phyloP scores from a whole-genome alignment of 345 rosid genomes.

The Microthlaspi erraticum region DNA sequence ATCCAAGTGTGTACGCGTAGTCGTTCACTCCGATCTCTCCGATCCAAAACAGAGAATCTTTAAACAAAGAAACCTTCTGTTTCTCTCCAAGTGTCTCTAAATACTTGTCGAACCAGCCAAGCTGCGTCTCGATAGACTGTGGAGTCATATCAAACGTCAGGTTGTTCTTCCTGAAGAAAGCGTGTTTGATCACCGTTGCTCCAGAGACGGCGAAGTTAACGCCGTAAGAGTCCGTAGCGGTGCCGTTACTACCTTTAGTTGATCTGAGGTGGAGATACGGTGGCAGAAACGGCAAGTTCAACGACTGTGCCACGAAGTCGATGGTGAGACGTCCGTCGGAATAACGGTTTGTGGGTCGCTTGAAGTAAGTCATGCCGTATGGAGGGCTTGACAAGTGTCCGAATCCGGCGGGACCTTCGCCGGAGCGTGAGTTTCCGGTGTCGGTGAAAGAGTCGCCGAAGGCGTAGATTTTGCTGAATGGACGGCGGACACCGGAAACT shows the following conservation, averaged over 20 bases:
- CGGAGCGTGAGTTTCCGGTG: slow-evolving; percentile 84
- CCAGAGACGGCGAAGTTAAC: slow-evolving; percentile 93
- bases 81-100: slow-evolving; percentile 55
- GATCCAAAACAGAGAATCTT: slow-evolving; percentile 79
- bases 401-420: slow-evolving; percentile 71
- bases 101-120: slow-evolving; percentile 64
- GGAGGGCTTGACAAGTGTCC: slow-evolving; percentile 82
- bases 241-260: slow-evolving; percentile 39
- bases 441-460: slow-evolving; percentile 95
- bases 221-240: slow-evolving; percentile 47
- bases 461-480: slow-evolving; percentile 79
- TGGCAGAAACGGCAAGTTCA: slow-evolving; percentile 75
- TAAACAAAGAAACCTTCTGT: slow-evolving; percentile 50
- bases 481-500: slow-evolving; percentile 35
- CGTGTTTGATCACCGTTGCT: slow-evolving; percentile 78
- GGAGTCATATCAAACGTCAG: slow-evolving; percentile 72
- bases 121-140: slow-evolving; percentile 73
- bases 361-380: slow-evolving; percentile 81
- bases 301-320: slow-evolving; percentile 74
- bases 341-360: slow-evolving; percentile 83
- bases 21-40: slow-evolving; percentile 97
- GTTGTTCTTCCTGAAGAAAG: slow-evolving; percentile 77
- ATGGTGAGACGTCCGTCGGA: slow-evolving; percentile 88
- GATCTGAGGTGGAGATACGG: slow-evolving; percentile 57
- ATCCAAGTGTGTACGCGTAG: slow-evolving; percentile 73